Evolutionary conservation across 2,329 filamentous ascomycete genomes (phyloP), one percentile per base, ranked within the genome.

Genomic region (Pseudogymnoascus destructans): DNA sequence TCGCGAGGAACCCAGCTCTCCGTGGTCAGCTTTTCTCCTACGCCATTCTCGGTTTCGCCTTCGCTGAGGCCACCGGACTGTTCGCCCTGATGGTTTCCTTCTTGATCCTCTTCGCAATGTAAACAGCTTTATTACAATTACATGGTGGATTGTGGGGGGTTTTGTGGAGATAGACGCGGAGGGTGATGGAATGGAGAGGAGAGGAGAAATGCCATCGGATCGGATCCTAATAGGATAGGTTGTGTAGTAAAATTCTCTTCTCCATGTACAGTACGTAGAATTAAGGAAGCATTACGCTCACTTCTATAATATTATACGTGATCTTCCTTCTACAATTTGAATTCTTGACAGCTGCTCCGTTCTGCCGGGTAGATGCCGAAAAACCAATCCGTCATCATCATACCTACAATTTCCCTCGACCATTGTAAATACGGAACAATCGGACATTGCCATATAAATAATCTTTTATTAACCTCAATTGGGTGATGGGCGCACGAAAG

Each of bases 31-130:
- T 79, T 70, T 79, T 82, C 77, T 76, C 76, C 64, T 82, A 82
- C 74, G 79, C 79, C 74, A 79, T 82, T 74, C 72, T 82, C 69
- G 79, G 79, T 72, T 82, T 82, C 73, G 79, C 79, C 69, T 80
- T 82, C 72, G 77, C 79, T 69, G 79, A 82, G 72, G 79, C 79
- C 70, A 81, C 79, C 66, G 79, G 79, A 71, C 73, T 79, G 61
- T 79, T 79, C 73, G 76, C 77, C 64, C 73, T 79, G 67, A 76
- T 75, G 74, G 73, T 75, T 32, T 66, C 66, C 19, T 68, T 68
- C 64, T 64, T 68, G 46, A 57, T 62, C 13, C 52, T 63, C 52
- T 63, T 56, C 58, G 62, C 46, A 15, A 49, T 49, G 40, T 58
- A 58, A 46, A 42, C 6, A 57, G 55, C n/a, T 46, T 57, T 57